Conservation (phyloP, 345 rosid genomes). For the Triadica sebifera region DNA sequence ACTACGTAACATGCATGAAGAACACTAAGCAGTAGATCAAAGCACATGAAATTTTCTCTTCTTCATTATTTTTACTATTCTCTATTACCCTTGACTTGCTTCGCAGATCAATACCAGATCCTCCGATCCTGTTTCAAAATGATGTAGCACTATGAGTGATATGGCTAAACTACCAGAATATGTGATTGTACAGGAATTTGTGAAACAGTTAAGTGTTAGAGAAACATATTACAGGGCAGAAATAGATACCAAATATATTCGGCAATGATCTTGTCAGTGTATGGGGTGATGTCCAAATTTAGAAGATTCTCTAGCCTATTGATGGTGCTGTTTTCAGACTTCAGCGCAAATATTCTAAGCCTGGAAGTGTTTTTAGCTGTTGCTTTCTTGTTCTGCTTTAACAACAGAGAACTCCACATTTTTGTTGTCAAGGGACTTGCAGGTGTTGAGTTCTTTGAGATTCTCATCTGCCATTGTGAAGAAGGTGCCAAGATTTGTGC, state of each 20-base stretch:
- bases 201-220: background rate
- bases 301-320: slow-evolving; percentile 75
- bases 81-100: slow-evolving; percentile 90
- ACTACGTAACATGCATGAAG: slow-evolving; percentile 5
- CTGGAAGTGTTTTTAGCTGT: slow-evolving; percentile 40
- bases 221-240: background rate
- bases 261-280: slow-evolving; percentile 80
- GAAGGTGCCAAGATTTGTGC: slow-evolving; percentile 84
- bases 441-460: slow-evolving; percentile 47
- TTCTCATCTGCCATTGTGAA: slow-evolving; percentile 70
- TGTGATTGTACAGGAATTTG: background rate
- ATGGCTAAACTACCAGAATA: background rate
- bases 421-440: slow-evolving; percentile 48
- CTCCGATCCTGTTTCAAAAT: slow-evolving; percentile 75
- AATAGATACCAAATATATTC: slow-evolving; percentile 86
- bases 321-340: slow-evolving; percentile 63
- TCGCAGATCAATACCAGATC: slow-evolving; percentile 76
- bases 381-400: slow-evolving; percentile 69
- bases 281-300: slow-evolving; percentile 78
- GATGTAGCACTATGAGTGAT: slow-evolving; percentile 7
- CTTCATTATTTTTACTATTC: background rate
- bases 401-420: slow-evolving; percentile 59
- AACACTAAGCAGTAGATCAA: slow-evolving; percentile 7
- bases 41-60: slow-evolving; percentile 7
- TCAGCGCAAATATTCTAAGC: slow-evolving; percentile 60